Conservation (phyloP, 2,329 filamentous ascomycete species). For the Botrytis elliptica region DNA sequence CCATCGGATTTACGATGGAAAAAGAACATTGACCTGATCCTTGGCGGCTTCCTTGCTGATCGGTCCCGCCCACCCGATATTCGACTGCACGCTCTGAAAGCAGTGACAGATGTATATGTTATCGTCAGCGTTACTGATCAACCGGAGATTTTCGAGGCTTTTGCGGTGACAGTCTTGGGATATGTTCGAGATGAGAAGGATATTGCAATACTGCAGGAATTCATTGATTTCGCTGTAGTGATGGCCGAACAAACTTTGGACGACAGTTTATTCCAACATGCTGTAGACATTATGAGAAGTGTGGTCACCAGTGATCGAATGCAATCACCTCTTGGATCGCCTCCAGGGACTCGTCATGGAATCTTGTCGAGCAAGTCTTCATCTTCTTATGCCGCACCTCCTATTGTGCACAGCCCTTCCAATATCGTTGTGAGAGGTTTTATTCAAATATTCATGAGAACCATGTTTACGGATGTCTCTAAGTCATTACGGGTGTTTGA, state of each 20-base stretch:
- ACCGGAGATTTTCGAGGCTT: conserved; percentile 54
- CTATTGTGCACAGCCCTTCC: conserved; percentile 51
- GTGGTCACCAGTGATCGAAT: conserved; percentile 51
- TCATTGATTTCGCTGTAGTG: conserved; percentile 63
- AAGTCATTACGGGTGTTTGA: conserved; percentile 66
- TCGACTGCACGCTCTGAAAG: conserved; percentile 60
- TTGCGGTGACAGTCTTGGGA: conserved; percentile 61
- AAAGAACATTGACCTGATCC: conserved; percentile 57
- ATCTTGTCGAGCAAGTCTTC: conserved; percentile 28
- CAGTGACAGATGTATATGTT: conserved; percentile 52
- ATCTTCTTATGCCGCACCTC: conserved; percentile 23
- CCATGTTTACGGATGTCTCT: conserved; percentile 62
- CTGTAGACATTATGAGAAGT: conserved; percentile 52
- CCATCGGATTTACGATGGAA: conserved; percentile 70
- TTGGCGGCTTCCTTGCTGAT: conserved; percentile 64
- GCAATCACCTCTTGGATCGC: conserved; percentile 43
- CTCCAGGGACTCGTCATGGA: conserved; percentile 33
- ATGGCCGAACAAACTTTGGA: conserved; percentile 59
- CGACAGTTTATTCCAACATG: conserved; percentile 56
- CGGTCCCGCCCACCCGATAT: conserved; percentile 58
- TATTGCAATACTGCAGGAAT: conserved; percentile 60
- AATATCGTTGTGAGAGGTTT: conserved; percentile 72
- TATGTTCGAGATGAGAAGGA: conserved; percentile 64
- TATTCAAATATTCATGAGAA: conserved; percentile 72
- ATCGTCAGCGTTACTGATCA: conserved; percentile 52